Percentiles rank a stretch among this genome's conserved stretches.
These are phyloP conservation scores for Silene vulgaris DNA, from an alignment of 179 eudicot species.

Conservation along the genomic window DNA sequence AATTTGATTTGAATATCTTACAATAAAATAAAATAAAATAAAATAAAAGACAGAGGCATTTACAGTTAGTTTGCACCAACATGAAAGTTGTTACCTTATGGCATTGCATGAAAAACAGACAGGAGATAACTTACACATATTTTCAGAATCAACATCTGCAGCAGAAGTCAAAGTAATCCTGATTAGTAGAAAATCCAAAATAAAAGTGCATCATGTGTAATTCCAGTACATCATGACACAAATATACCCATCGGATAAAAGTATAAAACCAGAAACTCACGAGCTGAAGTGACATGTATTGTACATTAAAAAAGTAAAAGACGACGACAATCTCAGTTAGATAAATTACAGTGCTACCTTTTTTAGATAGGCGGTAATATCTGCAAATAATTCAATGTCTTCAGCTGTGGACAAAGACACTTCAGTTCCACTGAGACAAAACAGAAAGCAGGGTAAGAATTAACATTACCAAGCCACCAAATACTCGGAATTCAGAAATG, in stretches of 20 bases:
- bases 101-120: not conserved
- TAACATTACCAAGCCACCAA: not conserved
- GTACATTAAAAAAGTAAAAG: not conserved
- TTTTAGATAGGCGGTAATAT: constrained; percentile 37
- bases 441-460: constrained; percentile 4
- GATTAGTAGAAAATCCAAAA: not conserved
- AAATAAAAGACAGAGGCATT: not conserved
- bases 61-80: not conserved
- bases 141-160: constrained; percentile 69
- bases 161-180: constrained; percentile 18
- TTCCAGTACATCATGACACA: constrained; percentile 4
- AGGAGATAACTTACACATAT: constrained; percentile 51
- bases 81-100: constrained; percentile 12
- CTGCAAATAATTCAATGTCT: constrained; percentile 37
- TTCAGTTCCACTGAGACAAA: constrained; percentile 67
- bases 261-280: not conserved
- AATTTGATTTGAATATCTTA: too few relatives aligned
- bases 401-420: constrained; percentile 42
- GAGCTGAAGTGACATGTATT: not conserved
- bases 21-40: too few relatives aligned
- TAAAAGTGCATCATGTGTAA: not conserved
- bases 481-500: not conserved
- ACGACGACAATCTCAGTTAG: not conserved
- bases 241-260: not conserved
- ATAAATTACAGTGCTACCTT: constrained; percentile 40